Percentiles rank a stretch among this genome's conserved stretches.
phyloP scores from a whole-genome alignment of 1,284 basidiomycete genomes.

The Schizophyllum amplum region DNA sequence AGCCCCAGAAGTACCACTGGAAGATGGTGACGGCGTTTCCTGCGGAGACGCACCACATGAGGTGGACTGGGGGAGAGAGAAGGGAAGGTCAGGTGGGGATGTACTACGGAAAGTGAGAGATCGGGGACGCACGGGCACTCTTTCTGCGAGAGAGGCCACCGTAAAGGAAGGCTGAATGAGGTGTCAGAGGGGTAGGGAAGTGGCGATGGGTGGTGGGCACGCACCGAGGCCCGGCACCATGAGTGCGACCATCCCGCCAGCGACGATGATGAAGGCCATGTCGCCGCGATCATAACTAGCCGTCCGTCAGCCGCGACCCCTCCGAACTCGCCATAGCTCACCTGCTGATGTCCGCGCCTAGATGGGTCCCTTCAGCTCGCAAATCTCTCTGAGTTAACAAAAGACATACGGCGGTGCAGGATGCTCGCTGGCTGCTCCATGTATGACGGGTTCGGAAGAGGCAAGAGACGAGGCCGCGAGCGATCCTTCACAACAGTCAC shows the following conservation, averaged over 20 bases:
- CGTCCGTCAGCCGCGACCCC: background rate
- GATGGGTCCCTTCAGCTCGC: background rate
- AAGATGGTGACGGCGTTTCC: conserved; percentile 78
- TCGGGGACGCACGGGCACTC: conserved; percentile 15
- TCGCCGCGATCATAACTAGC: conserved; percentile 11
- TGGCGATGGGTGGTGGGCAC: background rate
- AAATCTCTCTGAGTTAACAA: background rate
- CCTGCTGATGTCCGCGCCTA: background rate
- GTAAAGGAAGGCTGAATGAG: conserved; percentile 9
- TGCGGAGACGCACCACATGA: conserved; percentile 65
- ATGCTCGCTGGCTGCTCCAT: no score
- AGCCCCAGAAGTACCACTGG: conserved; percentile 88
- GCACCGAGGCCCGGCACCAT: conserved; percentile 13
- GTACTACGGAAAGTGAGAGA: background rate
- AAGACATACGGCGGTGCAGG: background rate
- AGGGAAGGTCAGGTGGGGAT: background rate
- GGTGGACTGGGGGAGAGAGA: conserved; percentile 31
- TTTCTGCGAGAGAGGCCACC: conserved; percentile 13
- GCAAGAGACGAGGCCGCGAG: background rate
- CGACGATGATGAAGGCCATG: conserved; percentile 9
- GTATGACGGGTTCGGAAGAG: background rate
- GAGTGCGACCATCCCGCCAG: conserved; percentile 6
- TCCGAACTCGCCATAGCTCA: background rate
- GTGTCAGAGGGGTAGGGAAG: background rate
- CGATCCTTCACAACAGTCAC: no score